phyloP scores from a whole-genome alignment of 352 stramenopile genomes.

The Blastocystis sp. region DNA sequence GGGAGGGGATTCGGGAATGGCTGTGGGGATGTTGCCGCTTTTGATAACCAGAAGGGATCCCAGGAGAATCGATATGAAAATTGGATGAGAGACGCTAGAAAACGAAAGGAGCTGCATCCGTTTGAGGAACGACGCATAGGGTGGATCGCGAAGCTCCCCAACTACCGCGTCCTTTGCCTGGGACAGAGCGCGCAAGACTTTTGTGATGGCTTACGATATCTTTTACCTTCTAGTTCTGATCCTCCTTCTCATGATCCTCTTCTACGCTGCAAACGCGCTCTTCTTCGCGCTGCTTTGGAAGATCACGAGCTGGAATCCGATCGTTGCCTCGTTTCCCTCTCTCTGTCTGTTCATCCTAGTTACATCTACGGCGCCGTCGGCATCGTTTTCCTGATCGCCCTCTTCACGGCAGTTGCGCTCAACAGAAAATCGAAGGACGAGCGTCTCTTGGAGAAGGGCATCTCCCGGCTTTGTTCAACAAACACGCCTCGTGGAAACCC shows the following conservation, averaged over 20 bases:
- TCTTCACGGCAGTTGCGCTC: neutral
- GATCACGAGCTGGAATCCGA: neutral
- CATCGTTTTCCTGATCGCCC: neutral
- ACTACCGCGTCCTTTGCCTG: constrained; percentile 5
- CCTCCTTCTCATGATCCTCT: neutral
- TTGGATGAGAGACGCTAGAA: neutral
- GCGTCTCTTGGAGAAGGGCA: neutral
- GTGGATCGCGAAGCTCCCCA: constrained; percentile 5
- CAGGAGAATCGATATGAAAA: neutral
- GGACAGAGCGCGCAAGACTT: constrained; percentile 19
- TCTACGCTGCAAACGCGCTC: constrained; percentile 35
- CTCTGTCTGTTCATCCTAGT: neutral
- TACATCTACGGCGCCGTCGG: constrained; percentile 16
- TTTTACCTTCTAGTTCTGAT: constrained; percentile 15
- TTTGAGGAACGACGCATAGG: constrained; percentile 53
- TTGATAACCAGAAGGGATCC: neutral
- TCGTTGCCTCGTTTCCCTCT: neutral
- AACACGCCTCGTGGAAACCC: neutral
- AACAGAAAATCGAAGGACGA: constrained; percentile 6
- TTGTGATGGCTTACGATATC: neutral
- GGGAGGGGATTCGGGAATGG: neutral
- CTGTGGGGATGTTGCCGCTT: neutral
- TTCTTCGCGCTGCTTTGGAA: neutral
- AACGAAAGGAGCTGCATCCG: neutral
- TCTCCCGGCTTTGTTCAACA: neutral